phyloP scores from a whole-genome alignment of 768 basidiomycete species.

The Mycena albidolilacea region DNA sequence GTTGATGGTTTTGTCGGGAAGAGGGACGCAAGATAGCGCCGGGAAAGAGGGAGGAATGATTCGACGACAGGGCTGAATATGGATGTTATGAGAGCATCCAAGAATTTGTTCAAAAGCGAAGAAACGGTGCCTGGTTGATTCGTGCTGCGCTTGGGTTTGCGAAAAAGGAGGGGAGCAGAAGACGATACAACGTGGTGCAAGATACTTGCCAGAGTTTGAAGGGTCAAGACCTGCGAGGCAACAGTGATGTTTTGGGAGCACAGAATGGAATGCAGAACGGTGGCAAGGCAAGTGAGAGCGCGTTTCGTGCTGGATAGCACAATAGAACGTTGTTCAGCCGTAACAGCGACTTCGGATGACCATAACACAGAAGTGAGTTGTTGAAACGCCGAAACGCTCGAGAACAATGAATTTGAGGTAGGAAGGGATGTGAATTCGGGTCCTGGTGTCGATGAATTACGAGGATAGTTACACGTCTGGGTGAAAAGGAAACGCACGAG shows the following conservation, averaged over 20 bases:
- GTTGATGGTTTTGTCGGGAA: conserved; percentile 20
- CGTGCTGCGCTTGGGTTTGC: conserved; percentile 31
- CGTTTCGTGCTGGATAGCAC: conserved; percentile 50
- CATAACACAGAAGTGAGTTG: conserved; percentile 45
- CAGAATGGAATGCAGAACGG: conserved; percentile 47
- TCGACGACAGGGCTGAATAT: conserved; percentile 38
- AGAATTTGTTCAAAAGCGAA: conserved; percentile 35
- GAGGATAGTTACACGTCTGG: not conserved
- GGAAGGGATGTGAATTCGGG: conserved; percentile 31
- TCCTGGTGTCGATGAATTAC: not conserved
- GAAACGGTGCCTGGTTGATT: conserved; percentile 22
- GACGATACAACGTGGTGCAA: conserved; percentile 31
- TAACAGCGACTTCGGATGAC: conserved; percentile 35
- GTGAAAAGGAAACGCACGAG: conserved; percentile 24
- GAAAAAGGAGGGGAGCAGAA: conserved; percentile 34
- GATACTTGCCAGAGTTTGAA: conserved; percentile 26
- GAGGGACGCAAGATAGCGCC: conserved; percentile 30
- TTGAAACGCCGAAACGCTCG: conserved; percentile 48
- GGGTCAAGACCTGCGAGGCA: conserved; percentile 29
- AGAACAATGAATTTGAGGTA: conserved; percentile 42
- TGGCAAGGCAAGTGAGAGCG: conserved; percentile 46
- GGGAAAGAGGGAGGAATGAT: conserved; percentile 30
- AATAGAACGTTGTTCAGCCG: conserved; percentile 39
- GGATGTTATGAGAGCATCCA: conserved; percentile 36
- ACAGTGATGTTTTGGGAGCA: conserved; percentile 42